Conservation (phyloP, 2,329 filamentous ascomycete species). For the Nemania sp. region DNA sequence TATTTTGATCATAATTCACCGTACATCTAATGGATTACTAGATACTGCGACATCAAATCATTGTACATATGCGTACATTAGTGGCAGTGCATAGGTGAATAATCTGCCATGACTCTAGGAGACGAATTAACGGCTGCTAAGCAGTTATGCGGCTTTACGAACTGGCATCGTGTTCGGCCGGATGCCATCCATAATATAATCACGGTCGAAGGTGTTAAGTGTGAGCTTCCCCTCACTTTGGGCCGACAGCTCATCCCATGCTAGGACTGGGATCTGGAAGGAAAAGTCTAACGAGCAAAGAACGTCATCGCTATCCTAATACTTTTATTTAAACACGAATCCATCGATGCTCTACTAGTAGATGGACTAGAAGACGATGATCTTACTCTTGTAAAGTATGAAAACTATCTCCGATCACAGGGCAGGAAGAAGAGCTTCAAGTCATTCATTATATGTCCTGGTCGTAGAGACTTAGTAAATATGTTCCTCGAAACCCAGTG, state of each 20-base stretch:
- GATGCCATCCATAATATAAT: neutral
- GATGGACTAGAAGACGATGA: constrained; percentile 12
- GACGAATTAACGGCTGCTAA: neutral
- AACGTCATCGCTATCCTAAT: constrained; percentile 10
- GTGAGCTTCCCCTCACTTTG: constrained; percentile 1
- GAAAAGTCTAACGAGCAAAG: constrained; percentile 7
- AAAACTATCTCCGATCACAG: neutral
- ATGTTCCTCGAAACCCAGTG: constrained; percentile 19
- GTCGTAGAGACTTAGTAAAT: neutral
- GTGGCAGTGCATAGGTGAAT: too few species aligned
- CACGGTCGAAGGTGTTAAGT: constrained; percentile 1
- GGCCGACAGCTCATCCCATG: neutral
- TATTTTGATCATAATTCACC: too few species aligned
- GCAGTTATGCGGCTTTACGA: neutral
- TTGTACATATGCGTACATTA: too few species aligned
- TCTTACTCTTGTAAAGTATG: constrained; percentile 3
- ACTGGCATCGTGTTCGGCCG: neutral
- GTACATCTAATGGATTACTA: too few species aligned
- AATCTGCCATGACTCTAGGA: neutral
- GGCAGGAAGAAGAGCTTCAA: constrained; percentile 11
- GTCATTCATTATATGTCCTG: neutral
- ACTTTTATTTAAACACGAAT: neutral
- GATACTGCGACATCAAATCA: too few species aligned
- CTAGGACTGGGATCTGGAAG: constrained; percentile 5
- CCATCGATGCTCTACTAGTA: constrained; percentile 3